Conservation (phyloP, 2,329 filamentous ascomycete species). For the Cercospora brassicicola region DNA sequence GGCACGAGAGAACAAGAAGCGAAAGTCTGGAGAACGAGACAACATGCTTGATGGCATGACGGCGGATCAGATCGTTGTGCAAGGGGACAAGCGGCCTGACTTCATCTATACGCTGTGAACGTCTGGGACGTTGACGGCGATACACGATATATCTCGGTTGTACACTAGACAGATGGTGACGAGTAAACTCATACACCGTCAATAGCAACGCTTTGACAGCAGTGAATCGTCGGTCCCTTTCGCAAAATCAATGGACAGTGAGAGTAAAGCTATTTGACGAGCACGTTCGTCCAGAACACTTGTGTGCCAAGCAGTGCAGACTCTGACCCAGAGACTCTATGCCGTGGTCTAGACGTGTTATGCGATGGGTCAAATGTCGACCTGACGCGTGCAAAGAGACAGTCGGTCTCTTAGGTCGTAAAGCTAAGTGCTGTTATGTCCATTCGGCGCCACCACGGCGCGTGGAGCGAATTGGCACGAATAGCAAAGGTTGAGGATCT, state of each 20-base stretch:
- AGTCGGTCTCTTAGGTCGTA: neutral
- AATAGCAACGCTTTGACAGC: neutral
- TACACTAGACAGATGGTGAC: neutral
- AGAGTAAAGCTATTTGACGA: neutral
- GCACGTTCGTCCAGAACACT: neutral
- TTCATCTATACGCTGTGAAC: constrained; percentile 29
- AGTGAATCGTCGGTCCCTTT: neutral
- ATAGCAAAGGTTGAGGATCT: neutral
- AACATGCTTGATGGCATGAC: constrained; percentile 64
- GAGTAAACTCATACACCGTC: neutral
- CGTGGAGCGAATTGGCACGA: neutral
- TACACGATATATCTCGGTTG: neutral
- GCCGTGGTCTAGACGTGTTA: neutral
- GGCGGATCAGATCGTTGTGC: constrained; percentile 59
- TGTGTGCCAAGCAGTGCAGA: neutral
- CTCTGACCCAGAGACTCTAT: neutral
- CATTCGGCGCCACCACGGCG: neutral
- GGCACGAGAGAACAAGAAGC: constrained; percentile 69
- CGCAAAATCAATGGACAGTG: neutral
- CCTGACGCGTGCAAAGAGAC: neutral
- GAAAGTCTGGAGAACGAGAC: constrained; percentile 65
- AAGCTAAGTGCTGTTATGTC: neutral
- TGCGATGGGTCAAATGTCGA: neutral
- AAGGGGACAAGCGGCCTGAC: constrained; percentile 63
- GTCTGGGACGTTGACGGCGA: neutral